These are phyloP conservation scores for Paxillus rubicundulus DNA, from an alignment of 768 basidiomycete genomes.

Conservation along the genomic window DNA sequence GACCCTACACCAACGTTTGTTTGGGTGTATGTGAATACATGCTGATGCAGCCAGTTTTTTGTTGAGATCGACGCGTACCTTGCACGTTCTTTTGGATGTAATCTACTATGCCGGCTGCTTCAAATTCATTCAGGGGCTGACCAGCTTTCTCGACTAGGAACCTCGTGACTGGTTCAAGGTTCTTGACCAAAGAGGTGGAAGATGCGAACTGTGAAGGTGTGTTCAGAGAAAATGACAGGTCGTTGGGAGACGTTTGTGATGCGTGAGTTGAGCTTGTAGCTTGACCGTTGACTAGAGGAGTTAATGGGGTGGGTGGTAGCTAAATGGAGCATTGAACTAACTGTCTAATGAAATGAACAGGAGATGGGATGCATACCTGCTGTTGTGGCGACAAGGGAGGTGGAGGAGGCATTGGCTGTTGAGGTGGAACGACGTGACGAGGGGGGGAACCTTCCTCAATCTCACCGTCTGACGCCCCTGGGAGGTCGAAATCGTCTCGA, in stretches of 20 bases:
- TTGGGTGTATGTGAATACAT: slow-evolving; percentile 11
- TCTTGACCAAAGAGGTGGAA: slow-evolving; percentile 34
- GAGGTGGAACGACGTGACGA: slow-evolving; percentile 22
- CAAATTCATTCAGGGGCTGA: slow-evolving; percentile 47
- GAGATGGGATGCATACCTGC: slow-evolving; percentile 26
- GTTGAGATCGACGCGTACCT: slow-evolving; percentile 32
- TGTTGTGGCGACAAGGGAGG: slow-evolving; percentile 18
- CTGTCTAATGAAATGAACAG: slow-evolving; percentile 15
- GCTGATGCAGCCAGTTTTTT: slow-evolving; percentile 5
- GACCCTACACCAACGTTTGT: slow-evolving; percentile 20
- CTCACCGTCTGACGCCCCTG: slow-evolving; percentile 23
- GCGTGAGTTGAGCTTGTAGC: slow-evolving; percentile 10
- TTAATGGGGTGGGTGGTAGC: slow-evolving; percentile 19
- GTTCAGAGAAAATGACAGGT: slow-evolving; percentile 18
- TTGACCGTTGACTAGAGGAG: slow-evolving; percentile 15
- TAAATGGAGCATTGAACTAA: slow-evolving; percentile 22
- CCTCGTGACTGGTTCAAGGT: slow-evolving; percentile 47
- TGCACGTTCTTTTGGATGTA: slow-evolving; percentile 52
- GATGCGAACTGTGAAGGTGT: slow-evolving; percentile 15
- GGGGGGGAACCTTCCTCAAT: slow-evolving; percentile 27
- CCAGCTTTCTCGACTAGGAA: slow-evolving; percentile 50
- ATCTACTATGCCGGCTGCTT: slow-evolving; percentile 53
- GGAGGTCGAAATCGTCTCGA: slow-evolving; percentile 20
- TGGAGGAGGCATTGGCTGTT: slow-evolving; percentile 18
- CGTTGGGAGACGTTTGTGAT: slow-evolving; percentile 11